Evolutionary conservation across 768 basidiomycete species (phyloP).

Genomic region (Sporobolomyces phaffii): DNA sequence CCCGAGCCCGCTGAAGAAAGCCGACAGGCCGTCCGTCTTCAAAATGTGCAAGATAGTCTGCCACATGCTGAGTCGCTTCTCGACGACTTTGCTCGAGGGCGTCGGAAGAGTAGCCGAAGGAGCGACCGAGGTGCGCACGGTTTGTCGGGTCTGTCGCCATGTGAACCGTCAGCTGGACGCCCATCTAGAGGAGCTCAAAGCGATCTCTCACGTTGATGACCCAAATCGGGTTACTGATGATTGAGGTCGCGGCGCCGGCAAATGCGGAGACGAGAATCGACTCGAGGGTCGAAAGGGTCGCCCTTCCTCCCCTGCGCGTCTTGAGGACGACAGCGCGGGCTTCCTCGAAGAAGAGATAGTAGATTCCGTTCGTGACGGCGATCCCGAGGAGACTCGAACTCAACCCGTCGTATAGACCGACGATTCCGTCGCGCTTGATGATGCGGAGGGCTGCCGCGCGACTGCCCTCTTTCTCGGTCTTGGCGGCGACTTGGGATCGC

Average conservation of each 20-base stretch:
- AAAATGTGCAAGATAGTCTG: conserved; percentile 66
- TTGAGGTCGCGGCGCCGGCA: conserved; percentile 83
- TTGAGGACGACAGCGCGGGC: conserved; percentile 45
- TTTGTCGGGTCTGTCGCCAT: conserved; percentile 26
- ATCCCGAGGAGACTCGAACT: conserved; percentile 80
- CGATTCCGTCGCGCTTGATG: conserved; percentile 73
- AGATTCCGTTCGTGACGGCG: conserved; percentile 80
- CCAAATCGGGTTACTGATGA: conserved; percentile 93
- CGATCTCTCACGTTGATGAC: conserved; percentile 74
- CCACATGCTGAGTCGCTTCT: conserved; percentile 58
- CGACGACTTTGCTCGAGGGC: conserved; percentile 37
- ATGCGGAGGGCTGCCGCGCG: conserved; percentile 66
- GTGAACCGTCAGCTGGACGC: too few relatives aligned
- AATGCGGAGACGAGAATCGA: conserved; percentile 81
- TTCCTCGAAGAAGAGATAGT: conserved; percentile 57
- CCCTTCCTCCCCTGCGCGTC: conserved; percentile 30
- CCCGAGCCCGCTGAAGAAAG: conserved; percentile 86
- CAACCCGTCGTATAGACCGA: conserved; percentile 80
- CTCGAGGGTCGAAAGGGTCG: conserved; percentile 70
- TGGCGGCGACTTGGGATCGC: conserved; percentile 82
- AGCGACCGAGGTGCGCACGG: conserved; percentile 40
- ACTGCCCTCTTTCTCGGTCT: conserved; percentile 66
- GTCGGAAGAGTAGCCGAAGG: neutral
- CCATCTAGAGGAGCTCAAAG: too few relatives aligned
- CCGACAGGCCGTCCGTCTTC: conserved; percentile 66